A percentile compares a stretch with the other conserved stretches of the same genome.
Evolutionary conservation across 2,329 filamentous ascomycete species (phyloP).

Genomic region (Monilinia vaccinii-corymbosi): DNA sequence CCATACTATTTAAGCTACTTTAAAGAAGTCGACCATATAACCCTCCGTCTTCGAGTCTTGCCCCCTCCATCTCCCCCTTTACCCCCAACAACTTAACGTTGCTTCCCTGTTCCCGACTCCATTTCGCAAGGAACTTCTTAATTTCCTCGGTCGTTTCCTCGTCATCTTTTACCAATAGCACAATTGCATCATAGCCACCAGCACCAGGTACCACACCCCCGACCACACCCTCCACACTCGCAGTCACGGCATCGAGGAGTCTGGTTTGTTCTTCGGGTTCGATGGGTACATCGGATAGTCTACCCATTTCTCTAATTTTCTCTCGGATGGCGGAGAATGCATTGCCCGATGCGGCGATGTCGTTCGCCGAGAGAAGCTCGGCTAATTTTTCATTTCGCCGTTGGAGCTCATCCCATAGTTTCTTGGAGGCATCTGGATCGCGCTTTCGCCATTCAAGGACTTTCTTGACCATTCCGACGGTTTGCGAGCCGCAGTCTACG

Average conservation of each 20-base stretch:
- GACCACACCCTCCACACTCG: slow-evolving; percentile 39
- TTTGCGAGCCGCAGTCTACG: slow-evolving; percentile 88
- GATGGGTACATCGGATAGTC: slow-evolving; percentile 68
- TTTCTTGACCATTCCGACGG: slow-evolving; percentile 90
- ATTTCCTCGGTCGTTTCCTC: slow-evolving; percentile 52
- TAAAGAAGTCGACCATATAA: neutral
- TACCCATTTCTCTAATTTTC: slow-evolving; percentile 69
- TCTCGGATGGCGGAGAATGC: slow-evolving; percentile 45
- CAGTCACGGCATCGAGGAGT: slow-evolving; percentile 66
- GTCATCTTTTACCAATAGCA: slow-evolving; percentile 68
- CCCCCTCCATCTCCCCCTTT: slow-evolving; percentile 64
- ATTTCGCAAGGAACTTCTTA: slow-evolving; percentile 52
- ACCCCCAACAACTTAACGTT: slow-evolving; percentile 62
- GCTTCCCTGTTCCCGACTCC: slow-evolving; percentile 50
- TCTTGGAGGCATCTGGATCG: slow-evolving; percentile 53
- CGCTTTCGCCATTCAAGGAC: slow-evolving; percentile 72
- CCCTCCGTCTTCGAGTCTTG: slow-evolving; percentile 35
- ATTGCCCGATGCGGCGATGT: slow-evolving; percentile 36
- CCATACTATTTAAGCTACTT: too few relatives aligned
- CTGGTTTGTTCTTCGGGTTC: slow-evolving; percentile 81
- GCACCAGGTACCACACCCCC: slow-evolving; percentile 54
- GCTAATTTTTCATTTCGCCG: slow-evolving; percentile 63
- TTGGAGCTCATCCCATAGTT: slow-evolving; percentile 70
- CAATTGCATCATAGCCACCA: slow-evolving; percentile 86
- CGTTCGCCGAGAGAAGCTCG: slow-evolving; percentile 45